phyloP scores from a whole-genome alignment of 2,329 filamentous ascomycete genomes.

The Botrytis byssoidea region DNA sequence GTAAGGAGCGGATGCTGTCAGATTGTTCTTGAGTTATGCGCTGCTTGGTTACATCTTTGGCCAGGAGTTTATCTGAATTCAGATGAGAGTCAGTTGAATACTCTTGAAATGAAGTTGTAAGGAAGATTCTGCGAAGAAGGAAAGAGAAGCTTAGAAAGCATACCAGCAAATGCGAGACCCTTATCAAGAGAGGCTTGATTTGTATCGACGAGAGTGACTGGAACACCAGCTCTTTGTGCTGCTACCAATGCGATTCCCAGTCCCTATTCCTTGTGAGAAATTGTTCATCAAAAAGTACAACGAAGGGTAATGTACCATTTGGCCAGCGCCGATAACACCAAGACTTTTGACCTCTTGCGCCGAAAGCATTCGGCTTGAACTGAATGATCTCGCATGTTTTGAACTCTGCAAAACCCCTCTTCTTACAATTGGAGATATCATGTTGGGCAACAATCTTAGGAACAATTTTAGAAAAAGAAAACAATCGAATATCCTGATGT shows the following conservation, averaged over 20 bases:
- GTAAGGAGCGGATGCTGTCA: conserved; percentile 65
- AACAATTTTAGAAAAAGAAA: background rate
- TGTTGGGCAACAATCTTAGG: conserved; percentile 23
- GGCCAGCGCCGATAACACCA: conserved; percentile 90
- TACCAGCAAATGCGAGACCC: conserved; percentile 84
- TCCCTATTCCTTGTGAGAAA: conserved; percentile 55
- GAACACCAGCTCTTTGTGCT: conserved; percentile 76
- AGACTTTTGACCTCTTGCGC: conserved; percentile 79
- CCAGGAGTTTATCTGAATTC: conserved; percentile 76
- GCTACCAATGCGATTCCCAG: conserved; percentile 94
- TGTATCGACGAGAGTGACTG: conserved; percentile 81
- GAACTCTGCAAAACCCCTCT: conserved; percentile 29
- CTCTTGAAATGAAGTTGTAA: background rate
- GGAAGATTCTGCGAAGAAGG: background rate
- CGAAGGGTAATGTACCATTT: conserved; percentile 66
- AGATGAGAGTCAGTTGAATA: background rate
- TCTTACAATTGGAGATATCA: conserved; percentile 35
- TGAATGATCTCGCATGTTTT: conserved; percentile 57
- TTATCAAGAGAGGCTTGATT: conserved; percentile 85
- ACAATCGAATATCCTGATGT: background rate
- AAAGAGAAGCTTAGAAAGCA: background rate
- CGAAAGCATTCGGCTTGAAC: conserved; percentile 58
- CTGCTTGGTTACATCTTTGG: conserved; percentile 88
- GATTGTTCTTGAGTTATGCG: conserved; percentile 81
- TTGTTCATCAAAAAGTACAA: background rate